Percentiles rank a stretch among this genome's conserved stretches.
Evolutionary conservation across 1,284 basidiomycete genomes (phyloP).

Genomic region (Puccinia coronata): DNA sequence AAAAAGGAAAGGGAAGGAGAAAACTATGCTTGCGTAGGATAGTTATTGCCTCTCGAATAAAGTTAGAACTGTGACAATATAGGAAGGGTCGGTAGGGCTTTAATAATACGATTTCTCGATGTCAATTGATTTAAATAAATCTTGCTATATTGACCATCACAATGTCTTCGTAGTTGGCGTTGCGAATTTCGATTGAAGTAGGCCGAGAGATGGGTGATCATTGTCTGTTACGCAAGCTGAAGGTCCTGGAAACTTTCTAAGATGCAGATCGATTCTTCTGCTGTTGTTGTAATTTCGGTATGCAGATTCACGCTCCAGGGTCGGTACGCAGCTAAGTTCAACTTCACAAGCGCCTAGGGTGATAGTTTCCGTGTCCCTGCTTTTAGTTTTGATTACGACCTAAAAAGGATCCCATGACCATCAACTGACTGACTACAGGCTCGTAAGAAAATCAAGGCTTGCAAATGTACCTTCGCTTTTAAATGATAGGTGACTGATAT

Average conservation of each 20-base stretch:
- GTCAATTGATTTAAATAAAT: not conserved
- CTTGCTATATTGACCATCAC: not conserved
- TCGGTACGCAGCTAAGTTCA: slow-evolving; percentile 26
- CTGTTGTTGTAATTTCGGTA: slow-evolving; percentile 15
- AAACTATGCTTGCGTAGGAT: no score
- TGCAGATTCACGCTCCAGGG: slow-evolving; percentile 3
- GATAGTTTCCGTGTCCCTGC: slow-evolving; percentile 12
- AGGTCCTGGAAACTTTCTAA: not conserved
- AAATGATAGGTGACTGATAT: slow-evolving; percentile 19
- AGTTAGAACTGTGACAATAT: not conserved
- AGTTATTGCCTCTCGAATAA: not conserved
- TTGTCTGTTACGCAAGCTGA: not conserved
- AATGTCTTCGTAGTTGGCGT: slow-evolving; percentile 15
- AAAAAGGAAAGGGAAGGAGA: no score
- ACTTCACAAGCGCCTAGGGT: slow-evolving; percentile 12
- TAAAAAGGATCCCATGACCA: not conserved
- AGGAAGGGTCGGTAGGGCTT: no score
- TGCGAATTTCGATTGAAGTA: not conserved
- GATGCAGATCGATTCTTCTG: not conserved
- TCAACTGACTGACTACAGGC: not conserved
- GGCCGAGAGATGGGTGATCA: not conserved
- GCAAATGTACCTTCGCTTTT: slow-evolving; percentile 16
- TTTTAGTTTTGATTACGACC: slow-evolving; percentile 35
- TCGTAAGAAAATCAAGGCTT: not conserved
- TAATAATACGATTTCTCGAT: not conserved